Percentiles rank a stretch among this genome's conserved stretches.
phyloP scores from a whole-genome alignment of 169 alveolate species.

The Plasmodium reichenowi region DNA sequence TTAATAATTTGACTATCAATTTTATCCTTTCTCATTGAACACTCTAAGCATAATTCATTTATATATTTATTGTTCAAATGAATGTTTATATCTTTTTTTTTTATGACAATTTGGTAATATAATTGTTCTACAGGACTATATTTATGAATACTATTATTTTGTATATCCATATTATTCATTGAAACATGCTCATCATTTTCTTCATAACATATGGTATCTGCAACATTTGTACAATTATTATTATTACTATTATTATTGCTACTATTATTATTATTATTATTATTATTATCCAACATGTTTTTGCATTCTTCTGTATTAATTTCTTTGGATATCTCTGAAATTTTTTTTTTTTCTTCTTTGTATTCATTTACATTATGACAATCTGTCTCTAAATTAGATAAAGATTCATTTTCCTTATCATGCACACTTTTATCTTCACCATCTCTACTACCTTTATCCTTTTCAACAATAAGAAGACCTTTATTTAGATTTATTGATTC shows the following conservation, averaged over 20 bases:
- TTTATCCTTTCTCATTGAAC: conserved; percentile 34
- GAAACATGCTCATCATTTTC: background rate
- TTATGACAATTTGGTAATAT: conserved; percentile 28
- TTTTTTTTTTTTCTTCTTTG: background rate
- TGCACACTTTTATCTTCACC: background rate
- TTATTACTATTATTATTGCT: background rate
- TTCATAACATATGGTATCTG: conserved; percentile 1
- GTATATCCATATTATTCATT: no score
- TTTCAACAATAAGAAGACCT: background rate
- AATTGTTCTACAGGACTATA: conserved; percentile 10
- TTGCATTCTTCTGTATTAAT: background rate
- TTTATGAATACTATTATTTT: no score
- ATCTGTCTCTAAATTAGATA: no score
- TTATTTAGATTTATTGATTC: conserved; percentile 24
- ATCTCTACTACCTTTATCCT: conserved; percentile 7
- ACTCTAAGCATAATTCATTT: background rate
- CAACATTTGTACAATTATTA: background rate
- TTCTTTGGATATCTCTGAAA: background rate
- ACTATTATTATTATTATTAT: no score
- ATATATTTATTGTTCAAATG: conserved; percentile 12
- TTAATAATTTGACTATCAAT: conserved; percentile 55
- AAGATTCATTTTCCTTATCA: no score
- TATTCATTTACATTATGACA: background rate
- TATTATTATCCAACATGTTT: background rate
- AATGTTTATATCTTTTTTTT: background rate